Percentiles rank a stretch among this genome's conserved stretches.
These are phyloP conservation scores for Kodamaea restingae DNA, from an alignment of 805 yeast species.

Conservation along the genomic window DNA sequence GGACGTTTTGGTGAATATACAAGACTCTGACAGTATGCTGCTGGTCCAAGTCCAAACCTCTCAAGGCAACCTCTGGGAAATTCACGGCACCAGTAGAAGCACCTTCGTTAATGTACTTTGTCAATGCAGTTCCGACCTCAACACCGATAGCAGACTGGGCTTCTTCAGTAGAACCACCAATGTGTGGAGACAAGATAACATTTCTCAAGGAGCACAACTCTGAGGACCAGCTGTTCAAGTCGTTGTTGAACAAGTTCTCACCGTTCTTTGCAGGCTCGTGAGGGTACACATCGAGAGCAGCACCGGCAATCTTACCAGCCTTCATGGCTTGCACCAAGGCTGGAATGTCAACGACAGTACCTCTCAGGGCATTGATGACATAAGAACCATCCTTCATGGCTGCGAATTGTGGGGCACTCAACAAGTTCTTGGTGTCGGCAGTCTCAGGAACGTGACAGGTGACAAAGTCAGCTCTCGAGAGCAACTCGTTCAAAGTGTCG, in stretches of 20 bases:
- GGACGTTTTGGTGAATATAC: conserved; percentile 95
- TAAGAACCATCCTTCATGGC: conserved; percentile 97
- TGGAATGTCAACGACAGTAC: conserved; percentile 95
- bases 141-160: conserved; percentile 97
- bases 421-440: conserved; percentile 84
- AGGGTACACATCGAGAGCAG: conserved; percentile 95
- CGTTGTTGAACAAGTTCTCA: conserved; percentile 65
- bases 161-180: conserved; percentile 99
- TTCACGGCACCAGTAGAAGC: conserved; percentile 91
- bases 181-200: conserved; percentile 92
- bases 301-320: conserved; percentile 93
- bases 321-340: conserved; percentile 89
- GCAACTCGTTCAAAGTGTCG: conserved; percentile 74
- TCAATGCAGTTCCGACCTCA: conserved; percentile 83
- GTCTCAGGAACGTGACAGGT: conserved; percentile 94
- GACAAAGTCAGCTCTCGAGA: conserved; percentile 79
- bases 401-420: conserved; percentile 85
- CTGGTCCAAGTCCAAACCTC: conserved; percentile 84
- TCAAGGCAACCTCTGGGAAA: conserved; percentile 95
- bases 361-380: conserved; percentile 93
- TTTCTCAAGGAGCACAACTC: conserved; percentile 81
- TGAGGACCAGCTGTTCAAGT: conserved; percentile 76
- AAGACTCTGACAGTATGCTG: conserved; percentile 87
- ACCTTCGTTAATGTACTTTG: conserved; percentile 95
- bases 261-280: conserved; percentile 98